Percentiles rank a stretch among this genome's conserved stretches.
Evolutionary conservation across 768 basidiomycete species (phyloP).

Genomic region (Daedalea quercina): DNA sequence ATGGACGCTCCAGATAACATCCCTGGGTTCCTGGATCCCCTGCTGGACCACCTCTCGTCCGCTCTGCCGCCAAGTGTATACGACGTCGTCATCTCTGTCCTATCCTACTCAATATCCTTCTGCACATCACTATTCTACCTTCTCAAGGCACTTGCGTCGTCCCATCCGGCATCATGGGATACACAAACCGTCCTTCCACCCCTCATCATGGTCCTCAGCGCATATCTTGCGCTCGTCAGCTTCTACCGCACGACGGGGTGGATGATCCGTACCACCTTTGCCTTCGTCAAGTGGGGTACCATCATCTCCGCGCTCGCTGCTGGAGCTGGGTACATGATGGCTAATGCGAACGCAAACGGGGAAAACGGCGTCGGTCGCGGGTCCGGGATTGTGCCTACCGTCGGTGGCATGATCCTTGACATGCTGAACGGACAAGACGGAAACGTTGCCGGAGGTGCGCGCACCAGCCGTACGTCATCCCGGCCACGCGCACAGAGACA

Average conservation of each 20-base stretch:
- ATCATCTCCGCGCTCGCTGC: constrained; percentile 51
- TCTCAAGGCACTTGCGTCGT: constrained; percentile 38
- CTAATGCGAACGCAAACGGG: constrained; percentile 22
- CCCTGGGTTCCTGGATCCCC: constrained; percentile 44
- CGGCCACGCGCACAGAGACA: constrained; percentile 10
- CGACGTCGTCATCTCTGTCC: constrained; percentile 39
- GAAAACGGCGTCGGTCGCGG: constrained; percentile 28
- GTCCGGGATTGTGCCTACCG: constrained; percentile 28
- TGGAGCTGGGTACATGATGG: constrained; percentile 48
- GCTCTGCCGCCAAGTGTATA: constrained; percentile 52
- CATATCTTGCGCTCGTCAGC: constrained; percentile 72
- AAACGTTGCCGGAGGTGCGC: constrained; percentile 23
- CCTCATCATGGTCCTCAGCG: constrained; percentile 60
- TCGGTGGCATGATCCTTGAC: constrained; percentile 37
- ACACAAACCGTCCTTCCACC: constrained; percentile 65
- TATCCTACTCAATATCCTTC: constrained; percentile 49
- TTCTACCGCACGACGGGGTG: constrained; percentile 75
- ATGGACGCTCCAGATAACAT: constrained; percentile 20
- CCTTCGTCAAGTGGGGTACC: constrained; percentile 73
- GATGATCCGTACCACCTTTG: constrained; percentile 60
- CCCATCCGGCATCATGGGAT: constrained; percentile 57
- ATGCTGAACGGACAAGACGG: constrained; percentile 33
- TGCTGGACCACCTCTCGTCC: constrained; percentile 48
- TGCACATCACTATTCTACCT: constrained; percentile 43
- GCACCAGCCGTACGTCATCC: constrained; percentile 17